Percentiles rank a stretch among this genome's conserved stretches.
Conservation (phyloP, 208 protist genomes). For the Acanthamoeba divionensis region DNA sequence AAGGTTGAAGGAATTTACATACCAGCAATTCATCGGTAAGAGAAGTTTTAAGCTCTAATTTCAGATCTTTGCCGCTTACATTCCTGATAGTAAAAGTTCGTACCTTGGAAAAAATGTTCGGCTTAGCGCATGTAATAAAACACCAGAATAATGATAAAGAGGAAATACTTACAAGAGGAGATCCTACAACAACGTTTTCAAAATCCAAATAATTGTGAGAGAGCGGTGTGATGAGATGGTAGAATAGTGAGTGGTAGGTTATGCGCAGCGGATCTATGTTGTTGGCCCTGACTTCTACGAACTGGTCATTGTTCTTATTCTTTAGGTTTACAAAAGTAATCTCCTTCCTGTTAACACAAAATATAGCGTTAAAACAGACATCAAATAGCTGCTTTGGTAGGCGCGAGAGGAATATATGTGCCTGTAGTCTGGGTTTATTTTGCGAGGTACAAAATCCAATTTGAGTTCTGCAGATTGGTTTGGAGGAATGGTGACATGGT, state of each 20-base stretch:
- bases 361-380: neutral
- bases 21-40: slow-evolving; percentile 62
- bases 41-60: slow-evolving; percentile 49
- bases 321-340: slow-evolving; percentile 69
- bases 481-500: slow-evolving; percentile 46
- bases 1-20: neutral
- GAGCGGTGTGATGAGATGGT: slow-evolving; percentile 59
- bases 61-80: slow-evolving; percentile 36
- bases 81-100: slow-evolving; percentile 65
- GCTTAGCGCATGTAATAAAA: neutral
- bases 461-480: slow-evolving; percentile 45
- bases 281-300: slow-evolving; percentile 65
- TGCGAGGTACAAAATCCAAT: slow-evolving; percentile 65
- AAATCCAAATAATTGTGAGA: slow-evolving; percentile 61
- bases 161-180: neutral
- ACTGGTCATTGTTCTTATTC: slow-evolving; percentile 62
- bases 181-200: slow-evolving; percentile 63
- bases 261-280: slow-evolving; percentile 74
- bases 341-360: slow-evolving; percentile 73
- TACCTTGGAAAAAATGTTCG: neutral
- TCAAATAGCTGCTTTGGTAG: neutral
- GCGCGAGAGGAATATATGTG: neutral
- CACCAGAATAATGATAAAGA: neutral
- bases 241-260: slow-evolving; percentile 73
- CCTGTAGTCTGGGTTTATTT: slow-evolving; percentile 66